Evolutionary conservation across 2,329 filamentous ascomycete genomes (phyloP).

Genomic region (Xylaria sp.): DNA sequence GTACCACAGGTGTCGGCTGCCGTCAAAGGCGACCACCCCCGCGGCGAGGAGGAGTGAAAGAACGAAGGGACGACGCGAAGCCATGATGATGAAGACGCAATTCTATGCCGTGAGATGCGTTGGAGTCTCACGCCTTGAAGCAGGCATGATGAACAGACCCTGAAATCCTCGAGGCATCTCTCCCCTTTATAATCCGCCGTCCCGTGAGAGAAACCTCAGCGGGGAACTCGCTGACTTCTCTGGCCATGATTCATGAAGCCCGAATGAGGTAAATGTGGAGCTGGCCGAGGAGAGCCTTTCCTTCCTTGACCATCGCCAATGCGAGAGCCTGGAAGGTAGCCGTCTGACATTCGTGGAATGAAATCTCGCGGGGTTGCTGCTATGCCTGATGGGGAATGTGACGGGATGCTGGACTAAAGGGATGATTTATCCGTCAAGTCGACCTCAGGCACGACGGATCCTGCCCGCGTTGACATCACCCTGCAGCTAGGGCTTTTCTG

Average conservation of each 20-base stretch:
- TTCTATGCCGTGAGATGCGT: not conserved
- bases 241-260: not conserved
- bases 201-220: not conserved
- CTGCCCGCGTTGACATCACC: not conserved
- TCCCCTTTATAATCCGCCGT: not conserved
- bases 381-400: not conserved
- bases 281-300: not conserved
- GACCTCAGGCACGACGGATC: not conserved
- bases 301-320: not conserved
- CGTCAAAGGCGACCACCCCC: not conserved
- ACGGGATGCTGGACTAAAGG: not conserved
- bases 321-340: not conserved
- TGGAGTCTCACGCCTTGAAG: not conserved
- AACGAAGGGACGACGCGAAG: not conserved
- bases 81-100: not conserved
- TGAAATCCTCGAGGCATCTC: not conserved
- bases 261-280: constrained; percentile 2
- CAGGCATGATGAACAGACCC: not conserved
- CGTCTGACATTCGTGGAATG: constrained; percentile 3
- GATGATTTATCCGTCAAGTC: not conserved
- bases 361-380: not conserved
- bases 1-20: constrained; percentile 8
- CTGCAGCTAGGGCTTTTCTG: too few species aligned
- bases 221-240: not conserved
- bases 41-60: constrained; percentile 3